These are phyloP conservation scores for Cercospora sp. DNA, from an alignment of 2,329 filamentous ascomycete species.

Conservation along the genomic window DNA sequence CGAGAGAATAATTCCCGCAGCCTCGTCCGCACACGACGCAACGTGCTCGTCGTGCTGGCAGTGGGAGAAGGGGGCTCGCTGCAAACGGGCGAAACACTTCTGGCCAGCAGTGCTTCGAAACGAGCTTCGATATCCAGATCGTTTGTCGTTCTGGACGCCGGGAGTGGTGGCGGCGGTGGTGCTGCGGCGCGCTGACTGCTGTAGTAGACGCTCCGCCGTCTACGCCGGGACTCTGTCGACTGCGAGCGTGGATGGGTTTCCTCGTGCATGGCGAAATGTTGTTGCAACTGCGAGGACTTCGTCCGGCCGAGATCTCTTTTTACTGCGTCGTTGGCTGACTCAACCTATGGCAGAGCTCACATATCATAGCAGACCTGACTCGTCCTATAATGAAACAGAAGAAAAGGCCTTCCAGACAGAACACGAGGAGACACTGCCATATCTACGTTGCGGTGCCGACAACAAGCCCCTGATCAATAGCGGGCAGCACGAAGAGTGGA, in stretches of 20 bases:
- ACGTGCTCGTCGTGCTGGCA: conserved; percentile 14
- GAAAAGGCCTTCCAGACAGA: neutral
- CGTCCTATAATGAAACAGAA: neutral
- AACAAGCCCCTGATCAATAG: neutral
- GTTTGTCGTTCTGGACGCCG: neutral
- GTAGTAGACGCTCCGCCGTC: conserved; percentile 8
- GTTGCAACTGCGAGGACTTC: neutral
- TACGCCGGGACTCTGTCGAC: neutral
- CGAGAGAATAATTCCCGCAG: conserved; percentile 10
- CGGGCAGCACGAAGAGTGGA: neutral
- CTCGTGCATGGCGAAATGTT: conserved; percentile 3
- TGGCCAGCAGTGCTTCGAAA: conserved; percentile 10
- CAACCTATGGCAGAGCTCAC: neutral
- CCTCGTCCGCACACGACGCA: conserved; percentile 12
- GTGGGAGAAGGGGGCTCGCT: conserved; percentile 11
- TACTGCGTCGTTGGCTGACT: neutral
- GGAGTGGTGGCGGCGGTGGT: neutral
- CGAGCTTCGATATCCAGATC: neutral
- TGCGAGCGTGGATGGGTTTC: neutral
- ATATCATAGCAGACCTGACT: conserved; percentile 2
- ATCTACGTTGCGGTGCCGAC: neutral
- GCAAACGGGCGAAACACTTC: neutral
- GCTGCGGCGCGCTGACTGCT: conserved; percentile 5
- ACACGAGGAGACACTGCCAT: neutral
- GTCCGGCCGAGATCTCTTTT: neutral